A percentile compares a stretch with the other conserved stretches of the same genome.
Evolutionary conservation across 2,329 filamentous ascomycete genomes (phyloP).

Genomic region (Boeremia exigua): DNA sequence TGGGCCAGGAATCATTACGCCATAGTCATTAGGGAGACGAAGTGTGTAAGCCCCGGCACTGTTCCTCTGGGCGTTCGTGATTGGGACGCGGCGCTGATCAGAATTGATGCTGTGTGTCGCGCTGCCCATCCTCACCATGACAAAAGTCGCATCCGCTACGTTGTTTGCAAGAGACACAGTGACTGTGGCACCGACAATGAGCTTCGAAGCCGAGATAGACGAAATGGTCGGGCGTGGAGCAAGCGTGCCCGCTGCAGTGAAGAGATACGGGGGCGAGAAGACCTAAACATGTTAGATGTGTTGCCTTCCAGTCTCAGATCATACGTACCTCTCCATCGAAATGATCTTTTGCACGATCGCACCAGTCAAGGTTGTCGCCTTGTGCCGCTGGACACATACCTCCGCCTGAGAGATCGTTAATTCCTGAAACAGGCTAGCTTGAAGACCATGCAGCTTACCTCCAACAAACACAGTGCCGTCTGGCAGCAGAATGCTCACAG

Average conservation of each 20-base stretch:
- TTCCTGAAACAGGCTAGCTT: too few relatives aligned
- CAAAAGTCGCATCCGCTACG: constrained; percentile 4
- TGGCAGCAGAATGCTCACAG: constrained; percentile 28
- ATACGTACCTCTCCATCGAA: constrained; percentile 50
- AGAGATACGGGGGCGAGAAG: constrained; percentile 62
- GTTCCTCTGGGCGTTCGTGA: constrained; percentile 7
- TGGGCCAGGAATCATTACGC: constrained; percentile 21
- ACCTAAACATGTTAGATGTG: constrained; percentile 36
- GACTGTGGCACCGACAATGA: neutral
- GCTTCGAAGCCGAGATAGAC: neutral
- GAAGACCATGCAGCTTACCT: neutral
- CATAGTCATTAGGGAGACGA: constrained; percentile 18
- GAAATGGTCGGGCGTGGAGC: constrained; percentile 23
- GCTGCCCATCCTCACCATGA: constrained; percentile 29
- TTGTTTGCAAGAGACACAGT: neutral
- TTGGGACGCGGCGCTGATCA: constrained; percentile 28
- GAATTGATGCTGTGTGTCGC: constrained; percentile 33
- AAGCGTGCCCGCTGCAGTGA: constrained; percentile 32
- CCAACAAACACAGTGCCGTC: constrained; percentile 30
- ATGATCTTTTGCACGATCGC: constrained; percentile 47
- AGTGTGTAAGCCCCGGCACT: constrained; percentile 3
- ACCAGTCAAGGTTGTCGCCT: constrained; percentile 43
- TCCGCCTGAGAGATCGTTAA: constrained; percentile 5
- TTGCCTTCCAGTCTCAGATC: too few relatives aligned
- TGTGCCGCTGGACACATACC: constrained; percentile 26